Evolutionary conservation across 2,329 filamentous ascomycete species (phyloP).

Genomic region (Rutstroemia sp.): DNA sequence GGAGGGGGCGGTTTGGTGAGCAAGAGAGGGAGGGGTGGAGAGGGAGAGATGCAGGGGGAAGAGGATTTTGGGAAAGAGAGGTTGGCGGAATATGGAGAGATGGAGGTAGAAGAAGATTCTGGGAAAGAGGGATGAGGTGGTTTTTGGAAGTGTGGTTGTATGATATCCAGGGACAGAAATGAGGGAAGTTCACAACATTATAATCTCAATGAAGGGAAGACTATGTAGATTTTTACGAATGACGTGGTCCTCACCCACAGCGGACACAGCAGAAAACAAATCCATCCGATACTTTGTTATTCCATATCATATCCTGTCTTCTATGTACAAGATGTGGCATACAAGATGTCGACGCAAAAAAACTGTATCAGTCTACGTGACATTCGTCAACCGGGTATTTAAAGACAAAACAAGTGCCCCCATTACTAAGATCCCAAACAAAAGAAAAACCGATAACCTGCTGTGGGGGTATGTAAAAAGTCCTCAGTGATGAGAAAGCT

Average conservation of each 20-base stretch:
- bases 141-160: too few species aligned
- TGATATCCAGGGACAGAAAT: too few species aligned
- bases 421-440: neutral
- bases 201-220: too few species aligned
- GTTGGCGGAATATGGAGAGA: neutral
- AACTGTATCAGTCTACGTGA: neutral
- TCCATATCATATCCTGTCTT: neutral
- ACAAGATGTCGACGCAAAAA: neutral
- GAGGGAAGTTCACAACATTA: too few species aligned
- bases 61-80: neutral
- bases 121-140: neutral
- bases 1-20: constrained; percentile 17
- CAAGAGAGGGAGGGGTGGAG: neutral
- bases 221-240: too few species aligned
- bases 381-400: neutral
- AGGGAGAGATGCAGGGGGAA: neutral
- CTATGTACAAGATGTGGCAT: neutral
- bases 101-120: neutral
- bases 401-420: neutral
- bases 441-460: neutral
- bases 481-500: neutral
- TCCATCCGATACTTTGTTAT: neutral
- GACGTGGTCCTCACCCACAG: too few species aligned
- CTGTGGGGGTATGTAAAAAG: neutral
- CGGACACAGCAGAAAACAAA: too few species aligned